phyloP scores from a whole-genome alignment of 2,329 filamentous ascomycete species.

The Anthostomella pinea region DNA sequence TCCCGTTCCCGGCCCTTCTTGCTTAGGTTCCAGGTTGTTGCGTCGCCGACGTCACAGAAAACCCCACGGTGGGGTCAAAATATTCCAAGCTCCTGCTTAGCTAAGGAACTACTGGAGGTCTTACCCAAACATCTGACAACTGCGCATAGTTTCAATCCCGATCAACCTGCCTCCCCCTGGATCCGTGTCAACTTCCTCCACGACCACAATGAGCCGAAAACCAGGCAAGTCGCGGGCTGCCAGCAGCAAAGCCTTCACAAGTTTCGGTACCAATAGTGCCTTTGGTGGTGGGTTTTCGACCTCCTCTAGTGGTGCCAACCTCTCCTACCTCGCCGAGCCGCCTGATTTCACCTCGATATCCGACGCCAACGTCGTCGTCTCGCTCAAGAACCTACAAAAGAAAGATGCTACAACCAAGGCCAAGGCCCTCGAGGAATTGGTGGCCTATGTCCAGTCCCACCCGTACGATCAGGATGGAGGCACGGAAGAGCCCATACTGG shows the following conservation, averaged over 20 bases:
- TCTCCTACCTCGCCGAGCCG: constrained; percentile 87
- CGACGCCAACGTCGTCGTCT: constrained; percentile 78
- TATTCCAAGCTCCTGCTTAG: too few species aligned
- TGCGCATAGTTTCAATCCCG: too few species aligned
- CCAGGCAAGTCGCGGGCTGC: constrained; percentile 27
- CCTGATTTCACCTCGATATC: constrained; percentile 75
- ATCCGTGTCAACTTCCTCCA: too few species aligned
- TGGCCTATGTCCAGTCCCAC: constrained; percentile 58
- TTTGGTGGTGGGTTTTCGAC: constrained; percentile 38
- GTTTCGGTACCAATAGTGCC: constrained; percentile 11
- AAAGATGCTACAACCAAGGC: constrained; percentile 90
- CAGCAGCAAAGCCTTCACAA: constrained; percentile 26
- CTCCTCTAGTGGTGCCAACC: constrained; percentile 42
- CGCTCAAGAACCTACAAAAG: constrained; percentile 90
- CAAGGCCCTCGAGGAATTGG: constrained; percentile 84
- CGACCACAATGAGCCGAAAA: constrained; percentile 30
- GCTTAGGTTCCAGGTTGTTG: too few species aligned
- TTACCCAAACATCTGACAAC: too few species aligned
- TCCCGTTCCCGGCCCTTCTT: too few species aligned
- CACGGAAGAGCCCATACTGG: constrained; percentile 77
- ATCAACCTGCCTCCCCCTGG: too few species aligned
- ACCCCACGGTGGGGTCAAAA: constrained; percentile 32
- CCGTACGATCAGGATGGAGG: constrained; percentile 55
- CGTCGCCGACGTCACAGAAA: constrained; percentile 22
- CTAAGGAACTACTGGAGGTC: too few species aligned